Evolutionary conservation across 2,329 filamentous ascomycete species (phyloP).

Genomic region (Metarhizium anisopliae): DNA sequence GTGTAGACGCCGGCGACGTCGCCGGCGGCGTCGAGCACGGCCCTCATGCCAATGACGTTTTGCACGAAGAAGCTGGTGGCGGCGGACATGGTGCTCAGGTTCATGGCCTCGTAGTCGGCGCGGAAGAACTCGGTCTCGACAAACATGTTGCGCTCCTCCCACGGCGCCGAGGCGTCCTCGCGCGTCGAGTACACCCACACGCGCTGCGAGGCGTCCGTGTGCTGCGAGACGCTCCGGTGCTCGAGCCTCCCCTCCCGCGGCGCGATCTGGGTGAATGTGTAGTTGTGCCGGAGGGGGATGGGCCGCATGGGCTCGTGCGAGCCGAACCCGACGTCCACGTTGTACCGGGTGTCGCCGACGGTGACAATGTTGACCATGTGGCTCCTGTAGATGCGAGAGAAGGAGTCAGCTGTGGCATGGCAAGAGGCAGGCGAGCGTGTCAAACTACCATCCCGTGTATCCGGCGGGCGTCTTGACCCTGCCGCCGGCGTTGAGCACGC

Average conservation of each 20-base stretch:
- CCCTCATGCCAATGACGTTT: constrained; percentile 25
- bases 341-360: constrained; percentile 24
- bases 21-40: constrained; percentile 14
- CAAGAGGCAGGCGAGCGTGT: neutral
- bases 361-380: constrained; percentile 54
- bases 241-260: constrained; percentile 36
- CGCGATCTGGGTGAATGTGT: constrained; percentile 25
- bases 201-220: constrained; percentile 23
- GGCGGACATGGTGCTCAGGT: constrained; percentile 25
- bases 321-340: constrained; percentile 22
- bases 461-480: constrained; percentile 20
- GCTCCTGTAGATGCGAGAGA: constrained; percentile 25
- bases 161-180: constrained; percentile 23
- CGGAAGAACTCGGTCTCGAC: constrained; percentile 38
- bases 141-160: constrained; percentile 42
- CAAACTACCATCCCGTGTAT: constrained; percentile 18
- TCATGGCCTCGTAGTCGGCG: constrained; percentile 39
- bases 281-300: neutral
- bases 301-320: constrained; percentile 25
- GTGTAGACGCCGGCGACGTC: constrained; percentile 28
- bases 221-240: constrained; percentile 20
- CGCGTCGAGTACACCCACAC: constrained; percentile 30
- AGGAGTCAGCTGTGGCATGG: no score
- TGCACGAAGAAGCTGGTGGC: constrained; percentile 29
- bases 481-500: constrained; percentile 40